Evolutionary conservation across 2,329 filamentous ascomycete genomes (phyloP).

Genomic region (Sporothrix curviconia): DNA sequence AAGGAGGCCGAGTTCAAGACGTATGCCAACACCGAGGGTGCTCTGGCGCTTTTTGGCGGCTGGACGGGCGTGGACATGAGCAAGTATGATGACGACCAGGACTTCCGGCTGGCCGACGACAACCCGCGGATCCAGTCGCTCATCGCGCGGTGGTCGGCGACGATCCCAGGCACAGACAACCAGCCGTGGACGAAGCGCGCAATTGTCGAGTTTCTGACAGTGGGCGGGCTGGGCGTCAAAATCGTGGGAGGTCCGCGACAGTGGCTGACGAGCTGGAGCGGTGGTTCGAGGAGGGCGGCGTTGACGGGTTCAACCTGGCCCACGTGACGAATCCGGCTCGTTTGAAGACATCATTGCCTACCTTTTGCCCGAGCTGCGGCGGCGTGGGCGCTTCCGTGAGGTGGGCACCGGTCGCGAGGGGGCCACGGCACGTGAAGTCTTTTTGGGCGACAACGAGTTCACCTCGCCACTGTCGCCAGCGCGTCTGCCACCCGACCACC

Average conservation of each 20-base stretch:
- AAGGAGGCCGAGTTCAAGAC: not conserved
- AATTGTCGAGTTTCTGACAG: slow-evolving; percentile 19
- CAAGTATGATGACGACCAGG: slow-evolving; percentile 22
- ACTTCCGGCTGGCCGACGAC: slow-evolving; percentile 11
- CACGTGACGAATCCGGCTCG: slow-evolving; percentile 39
- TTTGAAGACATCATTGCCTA: slow-evolving; percentile 62
- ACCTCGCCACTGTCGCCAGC: slow-evolving; percentile 1
- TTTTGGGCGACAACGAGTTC: slow-evolving; percentile 12
- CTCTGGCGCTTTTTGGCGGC: slow-evolving; percentile 23
- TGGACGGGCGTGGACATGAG: slow-evolving; percentile 24
- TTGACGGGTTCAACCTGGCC: slow-evolving; percentile 68
- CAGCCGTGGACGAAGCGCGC: slow-evolving; percentile 17
- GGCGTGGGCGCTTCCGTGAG: slow-evolving; percentile 35
- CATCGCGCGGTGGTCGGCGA: slow-evolving; percentile 9
- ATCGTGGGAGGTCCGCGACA: slow-evolving; percentile 56
- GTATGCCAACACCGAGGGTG: slow-evolving; percentile 21
- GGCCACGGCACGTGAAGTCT: slow-evolving; percentile 14
- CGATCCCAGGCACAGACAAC: slow-evolving; percentile 10
- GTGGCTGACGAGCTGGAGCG: slow-evolving; percentile 62
- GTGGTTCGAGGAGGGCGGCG: slow-evolving; percentile 62
- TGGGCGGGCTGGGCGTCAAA: slow-evolving; percentile 20
- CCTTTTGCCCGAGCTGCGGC: slow-evolving; percentile 55
- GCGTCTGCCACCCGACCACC: slow-evolving; percentile 3
- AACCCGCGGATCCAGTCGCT: slow-evolving; percentile 13
- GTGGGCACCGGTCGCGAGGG: not conserved